phyloP scores from a whole-genome alignment of 225 moss, liverwort and hornwort genomes.

The Neckera pumila region DNA sequence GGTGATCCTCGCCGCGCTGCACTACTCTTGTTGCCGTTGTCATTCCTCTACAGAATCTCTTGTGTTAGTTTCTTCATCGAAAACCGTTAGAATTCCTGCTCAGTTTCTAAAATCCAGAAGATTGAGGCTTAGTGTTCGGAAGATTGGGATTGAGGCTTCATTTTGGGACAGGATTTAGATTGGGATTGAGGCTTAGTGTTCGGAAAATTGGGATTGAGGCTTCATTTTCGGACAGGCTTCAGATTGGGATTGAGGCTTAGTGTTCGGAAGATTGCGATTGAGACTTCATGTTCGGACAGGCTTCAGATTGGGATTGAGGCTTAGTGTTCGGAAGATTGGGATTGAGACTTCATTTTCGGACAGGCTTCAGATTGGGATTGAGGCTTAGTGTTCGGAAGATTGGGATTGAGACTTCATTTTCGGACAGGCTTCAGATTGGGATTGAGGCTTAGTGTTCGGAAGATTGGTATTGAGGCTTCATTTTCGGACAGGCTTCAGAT shows the following conservation, averaged over 20 bases:
- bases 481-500: too few relatives aligned
- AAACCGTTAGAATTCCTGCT: not conserved
- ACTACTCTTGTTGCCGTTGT: not conserved
- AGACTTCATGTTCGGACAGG: too few relatives aligned
- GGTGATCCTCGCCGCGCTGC: not conserved
- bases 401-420: too few relatives aligned
- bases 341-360: not conserved
- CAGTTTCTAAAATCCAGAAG: not conserved
- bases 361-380: too few relatives aligned
- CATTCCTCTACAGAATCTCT: not conserved
- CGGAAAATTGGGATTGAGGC: not conserved
- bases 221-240: not conserved
- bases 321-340: not conserved
- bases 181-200: not conserved
- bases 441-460: too few relatives aligned
- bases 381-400: not conserved
- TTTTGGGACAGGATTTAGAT: too few relatives aligned
- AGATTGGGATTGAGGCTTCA: not conserved
- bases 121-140: not conserved
- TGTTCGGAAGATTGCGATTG: too few relatives aligned
- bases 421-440: too few relatives aligned
- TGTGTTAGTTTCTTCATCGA: not conserved
- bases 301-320: too few relatives aligned
- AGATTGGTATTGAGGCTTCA: too few relatives aligned
- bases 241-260: not conserved